Base-by-base conservation (phyloP, 805 yeast genomes). In the Teunomyces aglyptinius region DNA sequence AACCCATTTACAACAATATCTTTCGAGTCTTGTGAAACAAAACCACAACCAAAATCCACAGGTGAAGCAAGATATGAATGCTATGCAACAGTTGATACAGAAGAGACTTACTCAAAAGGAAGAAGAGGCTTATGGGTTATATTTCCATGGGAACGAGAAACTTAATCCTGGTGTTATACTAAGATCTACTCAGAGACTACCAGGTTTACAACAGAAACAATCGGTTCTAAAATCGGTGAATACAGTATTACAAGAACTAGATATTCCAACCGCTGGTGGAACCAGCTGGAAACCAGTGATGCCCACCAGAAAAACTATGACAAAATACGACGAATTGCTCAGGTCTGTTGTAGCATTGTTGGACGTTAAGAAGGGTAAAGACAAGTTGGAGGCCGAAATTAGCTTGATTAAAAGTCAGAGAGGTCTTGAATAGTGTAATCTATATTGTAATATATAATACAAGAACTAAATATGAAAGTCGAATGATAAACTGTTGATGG, bases 291-390 rank as follows among this genome's bases (percentile, higher is more conserved):
- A 85, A 53, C 98, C 98, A 0, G 83, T 84, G 1, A 85, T 94
- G 85, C 92, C 96, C 4, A 87, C 98, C 0, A 81, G 85, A 29
- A 81, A 76, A 44, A 89, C 91, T 1, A 80, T 89, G 65, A 76
- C 83, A 5, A 82, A 81, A 57, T 90, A 86, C 59, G 97, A 92
- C 56, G 81, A 81, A 47, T 66, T 94, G 44, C 75, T 86, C 41
- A 82, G 83, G 52, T 72, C 83, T 0, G 86, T 89, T 26, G 82
- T 82, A 10, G 77, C 85, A 1, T 70, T 92, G 51, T 71, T 91
- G 46, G 98, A 94, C 46, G 73, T 91, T 12, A 92, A 92, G 68
- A 85, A 82, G 61, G 96, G 89, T 47, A 81, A 82, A 16, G 99
- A 94, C 63, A 90, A 89, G 66, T 70, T 91, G 11, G 91, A 88